Base-by-base conservation (phyloP, 1,284 basidiomycete genomes). In the Neonothopanus nambi region DNA sequence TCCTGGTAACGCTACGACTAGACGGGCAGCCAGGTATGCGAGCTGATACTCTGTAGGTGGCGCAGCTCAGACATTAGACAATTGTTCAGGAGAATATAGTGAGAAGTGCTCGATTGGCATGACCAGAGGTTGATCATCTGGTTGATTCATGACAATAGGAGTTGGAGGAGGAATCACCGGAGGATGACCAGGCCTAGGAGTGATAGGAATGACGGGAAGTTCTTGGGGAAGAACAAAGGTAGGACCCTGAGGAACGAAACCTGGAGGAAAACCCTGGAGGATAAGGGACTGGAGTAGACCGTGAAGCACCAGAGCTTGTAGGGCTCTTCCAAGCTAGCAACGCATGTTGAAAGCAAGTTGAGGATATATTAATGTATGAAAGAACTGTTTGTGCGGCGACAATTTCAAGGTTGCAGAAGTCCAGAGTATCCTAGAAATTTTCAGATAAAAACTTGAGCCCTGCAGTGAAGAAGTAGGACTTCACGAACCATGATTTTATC, bases 171-270 rank as follows among this genome's bases (percentile, higher is more conserved):
- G 55, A 28, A 57, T 45, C 15, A 52, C 51, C 20, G 49, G 49
- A 26, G 21, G 23, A 15, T 46, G 43, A 24, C 24, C 21, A 24
- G 40, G 24, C 35, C 46, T 28, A 12, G 39, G 35, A 24, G 35
- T 30, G 24, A 7, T 12, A 41, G 55, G 56, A 30, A 54, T 51
- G 9, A 54, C 56, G 26, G 50, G 48, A 18, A 36, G 40, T 17
- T 47, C 56, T 33, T 38, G 46, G 26, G 47, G 51, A 17, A 38
- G 24, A n/a, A 50, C 30, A 7, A 21, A 12, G 13, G 37, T 15
- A 20, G 24, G 40, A 43, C 23, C 23, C 20, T 55, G 53, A 23
- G 69, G 72, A 38, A 72, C 58, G 44, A 74, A 72, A 12, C 67
- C 71, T 23, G 48, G 48, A n/a, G n/a, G n/a, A n/a, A n/a, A n/a